Evolutionary conservation across 441 rosid species (phyloP).

Genomic region (Mallotus japonicus): DNA sequence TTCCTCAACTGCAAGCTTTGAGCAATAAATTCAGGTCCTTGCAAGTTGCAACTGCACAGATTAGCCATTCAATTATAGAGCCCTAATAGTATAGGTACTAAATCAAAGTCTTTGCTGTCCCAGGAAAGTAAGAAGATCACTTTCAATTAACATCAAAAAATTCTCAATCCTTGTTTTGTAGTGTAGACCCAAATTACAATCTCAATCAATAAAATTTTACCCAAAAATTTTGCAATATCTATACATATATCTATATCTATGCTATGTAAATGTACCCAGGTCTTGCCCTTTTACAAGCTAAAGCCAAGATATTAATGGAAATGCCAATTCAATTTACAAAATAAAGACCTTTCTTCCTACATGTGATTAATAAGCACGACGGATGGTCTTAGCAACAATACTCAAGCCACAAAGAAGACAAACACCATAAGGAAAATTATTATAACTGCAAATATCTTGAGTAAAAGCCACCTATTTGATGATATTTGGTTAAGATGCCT

Average conservation of each 20-base stretch:
- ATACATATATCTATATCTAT: conserved; percentile 10
- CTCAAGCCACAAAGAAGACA: conserved; percentile 69
- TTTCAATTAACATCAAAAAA: background rate
- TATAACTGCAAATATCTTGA: conserved; percentile 72
- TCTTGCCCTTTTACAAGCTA: conserved; percentile 14
- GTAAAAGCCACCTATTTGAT: conserved; percentile 87
- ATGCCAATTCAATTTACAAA: conserved; percentile 25
- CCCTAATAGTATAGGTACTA: too few relatives aligned
- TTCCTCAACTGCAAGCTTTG: background rate
- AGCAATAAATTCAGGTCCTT: background rate
- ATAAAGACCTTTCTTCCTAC: conserved; percentile 9
- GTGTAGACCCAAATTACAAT: background rate
- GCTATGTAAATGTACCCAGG: background rate
- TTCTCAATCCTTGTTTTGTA: background rate
- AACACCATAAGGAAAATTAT: conserved; percentile 63
- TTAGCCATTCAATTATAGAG: background rate
- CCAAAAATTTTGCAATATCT: background rate
- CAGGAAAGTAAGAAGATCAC: background rate
- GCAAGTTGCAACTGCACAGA: background rate
- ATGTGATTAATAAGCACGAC: conserved; percentile 6
- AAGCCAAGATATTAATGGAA: conserved; percentile 4
- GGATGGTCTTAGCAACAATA: background rate
- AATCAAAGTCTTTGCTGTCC: background rate
- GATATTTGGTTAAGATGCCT: conserved; percentile 81
- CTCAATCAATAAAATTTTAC: conserved; percentile 15